A percentile compares a stretch with the other conserved stretches of the same genome.
Conservation (phyloP, 768 basidiomycete genomes). For the Ramaria sp. region DNA sequence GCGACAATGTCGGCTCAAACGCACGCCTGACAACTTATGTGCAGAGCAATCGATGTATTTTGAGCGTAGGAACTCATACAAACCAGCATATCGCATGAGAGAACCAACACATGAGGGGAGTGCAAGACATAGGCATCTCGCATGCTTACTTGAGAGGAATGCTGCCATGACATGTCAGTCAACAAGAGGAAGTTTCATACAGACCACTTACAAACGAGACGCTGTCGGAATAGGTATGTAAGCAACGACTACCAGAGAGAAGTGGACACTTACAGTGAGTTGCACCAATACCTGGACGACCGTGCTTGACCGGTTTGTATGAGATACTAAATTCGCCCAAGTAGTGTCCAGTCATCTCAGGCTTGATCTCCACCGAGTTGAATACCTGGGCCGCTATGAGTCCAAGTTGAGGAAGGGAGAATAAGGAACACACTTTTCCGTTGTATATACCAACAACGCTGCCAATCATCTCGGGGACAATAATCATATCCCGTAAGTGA, state of each 20-base stretch:
- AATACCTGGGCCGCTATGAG: slow-evolving; percentile 45
- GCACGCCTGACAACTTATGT: background rate
- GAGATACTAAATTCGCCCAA: slow-evolving; percentile 96
- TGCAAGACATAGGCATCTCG: background rate
- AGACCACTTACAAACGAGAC: slow-evolving; percentile 6
- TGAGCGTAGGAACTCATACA: slow-evolving; percentile 3
- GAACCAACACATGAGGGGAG: background rate
- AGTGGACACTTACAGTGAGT: slow-evolving; percentile 65
- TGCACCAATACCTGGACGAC: slow-evolving; percentile 97
- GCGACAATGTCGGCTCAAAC: too few species aligned
- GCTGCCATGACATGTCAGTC: slow-evolving; percentile 25
- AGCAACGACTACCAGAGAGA: slow-evolving; percentile 10
- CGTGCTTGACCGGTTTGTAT: slow-evolving; percentile 98
- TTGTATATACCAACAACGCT: slow-evolving; percentile 98
- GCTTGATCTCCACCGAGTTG: slow-evolving; percentile 98
- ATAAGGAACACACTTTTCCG: slow-evolving; percentile 57
- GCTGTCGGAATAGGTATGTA: background rate
- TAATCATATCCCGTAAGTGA: slow-evolving; percentile 98
- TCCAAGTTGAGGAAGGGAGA: background rate
- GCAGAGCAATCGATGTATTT: background rate
- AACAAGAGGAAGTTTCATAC: background rate
- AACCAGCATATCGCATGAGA: slow-evolving; percentile 3
- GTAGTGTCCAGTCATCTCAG: slow-evolving; percentile 99
- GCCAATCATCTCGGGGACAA: slow-evolving; percentile 99
- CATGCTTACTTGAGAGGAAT: slow-evolving; percentile 86